Conservation (phyloP, 768 basidiomycete species). For the Psilocybe cubensis region DNA sequence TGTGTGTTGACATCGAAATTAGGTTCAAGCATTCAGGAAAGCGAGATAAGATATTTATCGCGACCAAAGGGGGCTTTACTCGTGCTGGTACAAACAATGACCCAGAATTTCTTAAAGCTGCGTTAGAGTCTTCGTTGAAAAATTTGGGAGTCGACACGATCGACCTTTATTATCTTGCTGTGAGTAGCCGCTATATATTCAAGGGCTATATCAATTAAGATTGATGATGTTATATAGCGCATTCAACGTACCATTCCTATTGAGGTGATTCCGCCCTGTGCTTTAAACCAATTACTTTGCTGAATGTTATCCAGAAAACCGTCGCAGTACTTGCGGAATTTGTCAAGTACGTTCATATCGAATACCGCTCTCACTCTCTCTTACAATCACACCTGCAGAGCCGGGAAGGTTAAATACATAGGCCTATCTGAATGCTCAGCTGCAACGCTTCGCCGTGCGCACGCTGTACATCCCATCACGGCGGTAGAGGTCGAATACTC, state of each 20-base stretch:
- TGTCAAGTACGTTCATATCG: slow-evolving; percentile 43
- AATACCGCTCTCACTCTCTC: neutral
- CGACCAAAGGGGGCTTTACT: slow-evolving; percentile 49
- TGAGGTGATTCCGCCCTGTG: slow-evolving; percentile 36
- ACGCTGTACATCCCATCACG: slow-evolving; percentile 51
- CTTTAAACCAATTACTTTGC: no score
- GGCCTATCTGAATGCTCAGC: slow-evolving; percentile 58
- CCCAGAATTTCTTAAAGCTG: slow-evolving; percentile 42
- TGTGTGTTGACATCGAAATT: no score
- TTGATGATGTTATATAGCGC: slow-evolving; percentile 26
- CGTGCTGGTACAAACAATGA: slow-evolving; percentile 25
- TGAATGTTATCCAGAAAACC: slow-evolving; percentile 29
- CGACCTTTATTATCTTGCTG: slow-evolving; percentile 52
- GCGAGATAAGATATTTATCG: slow-evolving; percentile 58
- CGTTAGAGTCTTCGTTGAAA: slow-evolving; percentile 42
- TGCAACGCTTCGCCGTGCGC: slow-evolving; percentile 51
- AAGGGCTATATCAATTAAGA: no score
- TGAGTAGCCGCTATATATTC: slow-evolving; percentile 12
- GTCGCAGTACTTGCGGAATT: slow-evolving; percentile 54
- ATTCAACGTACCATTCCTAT: slow-evolving; percentile 48
- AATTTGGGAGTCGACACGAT: slow-evolving; percentile 43
- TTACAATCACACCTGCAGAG: slow-evolving; percentile 16
- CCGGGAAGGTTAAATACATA: slow-evolving; percentile 50
- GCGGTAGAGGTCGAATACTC: slow-evolving; percentile 57
- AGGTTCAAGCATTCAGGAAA: slow-evolving; percentile 58